These are phyloP conservation scores for Podospora pseudocomata DNA, from an alignment of 495 filamentous ascomycete species.

Conservation along the genomic window DNA sequence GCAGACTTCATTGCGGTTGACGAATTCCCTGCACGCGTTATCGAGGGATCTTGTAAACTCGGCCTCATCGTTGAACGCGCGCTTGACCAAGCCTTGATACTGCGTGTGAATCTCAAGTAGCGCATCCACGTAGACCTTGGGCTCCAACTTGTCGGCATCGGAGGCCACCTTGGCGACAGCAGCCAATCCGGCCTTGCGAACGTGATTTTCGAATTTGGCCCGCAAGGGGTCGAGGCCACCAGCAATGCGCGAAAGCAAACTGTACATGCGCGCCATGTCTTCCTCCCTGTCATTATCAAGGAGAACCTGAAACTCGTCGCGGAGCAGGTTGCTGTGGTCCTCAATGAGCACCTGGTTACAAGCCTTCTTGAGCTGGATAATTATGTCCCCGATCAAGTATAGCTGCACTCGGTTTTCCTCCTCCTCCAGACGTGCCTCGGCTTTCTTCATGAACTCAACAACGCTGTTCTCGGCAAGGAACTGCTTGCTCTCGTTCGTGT, in stretches of 20 bases:
- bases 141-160: constrained; percentile 87
- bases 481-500: constrained; percentile 84
- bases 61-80: constrained; percentile 90
- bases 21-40: constrained; percentile 96
- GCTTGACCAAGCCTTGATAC: constrained; percentile 86
- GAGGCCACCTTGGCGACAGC: constrained; percentile 89
- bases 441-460: constrained; percentile 99
- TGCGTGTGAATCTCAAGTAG: constrained; percentile 90
- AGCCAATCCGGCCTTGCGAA: constrained; percentile 78
- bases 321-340: constrained; percentile 74
- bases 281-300: constrained; percentile 92
- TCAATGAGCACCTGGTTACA: constrained; percentile 89
- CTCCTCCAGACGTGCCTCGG: constrained; percentile 83
- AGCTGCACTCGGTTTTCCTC: constrained; percentile 92
- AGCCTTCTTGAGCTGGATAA: constrained; percentile 72
- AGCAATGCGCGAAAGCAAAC: constrained; percentile 81
- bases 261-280: constrained; percentile 95
- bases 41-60: constrained; percentile 96
- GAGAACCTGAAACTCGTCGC: constrained; percentile 95
- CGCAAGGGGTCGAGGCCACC: constrained; percentile 91
- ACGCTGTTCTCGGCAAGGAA: constrained; percentile 97
- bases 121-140: constrained; percentile 94
- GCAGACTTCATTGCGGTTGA: constrained; percentile 95
- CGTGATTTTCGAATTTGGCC: constrained; percentile 85
- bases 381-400: constrained; percentile 89